phyloP scores from a whole-genome alignment of 768 basidiomycete genomes.

The Tylopilus rubrobrunneus region DNA sequence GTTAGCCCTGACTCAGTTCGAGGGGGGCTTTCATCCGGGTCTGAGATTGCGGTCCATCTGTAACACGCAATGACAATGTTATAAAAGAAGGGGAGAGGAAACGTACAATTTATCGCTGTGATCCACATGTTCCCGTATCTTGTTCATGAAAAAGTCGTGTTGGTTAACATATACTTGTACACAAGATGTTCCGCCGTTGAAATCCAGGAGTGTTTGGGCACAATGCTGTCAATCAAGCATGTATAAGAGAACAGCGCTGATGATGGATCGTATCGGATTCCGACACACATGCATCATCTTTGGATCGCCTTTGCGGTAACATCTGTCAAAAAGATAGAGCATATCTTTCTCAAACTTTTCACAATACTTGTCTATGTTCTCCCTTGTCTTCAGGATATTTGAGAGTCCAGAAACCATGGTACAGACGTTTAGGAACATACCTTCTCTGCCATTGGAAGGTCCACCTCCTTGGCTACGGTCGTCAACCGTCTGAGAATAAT shows the following conservation, averaged over 20 bases:
- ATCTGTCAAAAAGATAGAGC: slow-evolving; percentile 91
- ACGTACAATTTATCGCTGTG: slow-evolving; percentile 57
- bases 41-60: slow-evolving; percentile 80
- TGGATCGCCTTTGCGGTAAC: slow-evolving; percentile 95
- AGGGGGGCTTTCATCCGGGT: slow-evolving; percentile 76
- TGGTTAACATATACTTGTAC: slow-evolving; percentile 99
- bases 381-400: slow-evolving; percentile 58
- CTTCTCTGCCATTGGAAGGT: slow-evolving; percentile 77
- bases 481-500: slow-evolving; percentile 80
- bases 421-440: slow-evolving; percentile 36
- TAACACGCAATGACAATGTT: slow-evolving; percentile 1
- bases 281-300: slow-evolving; percentile 94
- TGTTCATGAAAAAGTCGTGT: slow-evolving; percentile 99
- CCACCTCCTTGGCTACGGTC: slow-evolving; percentile 90
- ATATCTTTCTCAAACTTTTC: slow-evolving; percentile 99
- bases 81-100: slow-evolving; percentile 16
- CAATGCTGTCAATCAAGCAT: slow-evolving; percentile 69
- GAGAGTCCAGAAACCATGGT: neutral
- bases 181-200: slow-evolving; percentile 95
- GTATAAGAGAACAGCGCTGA: slow-evolving; percentile 8
- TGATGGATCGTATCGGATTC: slow-evolving; percentile 14
- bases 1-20: slow-evolving; percentile 74
- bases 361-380: slow-evolving; percentile 94
- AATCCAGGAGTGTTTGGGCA: slow-evolving; percentile 93
- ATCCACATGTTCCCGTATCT: slow-evolving; percentile 63